phyloP scores from a whole-genome alignment of 1,139 yeast genomes.

The Dujonia santamariae region DNA sequence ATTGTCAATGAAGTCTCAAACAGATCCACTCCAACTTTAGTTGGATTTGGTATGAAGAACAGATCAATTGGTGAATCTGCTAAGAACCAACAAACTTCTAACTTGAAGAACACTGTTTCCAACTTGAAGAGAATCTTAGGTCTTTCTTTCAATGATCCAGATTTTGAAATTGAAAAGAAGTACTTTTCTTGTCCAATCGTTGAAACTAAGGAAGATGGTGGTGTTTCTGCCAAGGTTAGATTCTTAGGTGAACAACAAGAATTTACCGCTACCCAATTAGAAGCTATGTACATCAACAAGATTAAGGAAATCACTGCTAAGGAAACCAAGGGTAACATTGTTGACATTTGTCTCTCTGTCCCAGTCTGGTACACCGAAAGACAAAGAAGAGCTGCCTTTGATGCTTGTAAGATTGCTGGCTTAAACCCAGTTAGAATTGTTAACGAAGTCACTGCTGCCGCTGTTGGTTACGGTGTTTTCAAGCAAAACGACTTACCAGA shows the following conservation, averaged over 20 bases:
- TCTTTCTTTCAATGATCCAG: slow-evolving; percentile 72
- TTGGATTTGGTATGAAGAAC: slow-evolving; percentile 87
- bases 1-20: slow-evolving; percentile 98
- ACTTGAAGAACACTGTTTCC: slow-evolving; percentile 93
- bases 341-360: slow-evolving; percentile 90
- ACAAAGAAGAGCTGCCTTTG: slow-evolving; percentile 95
- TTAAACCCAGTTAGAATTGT: slow-evolving; percentile 97
- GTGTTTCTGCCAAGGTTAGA: slow-evolving; percentile 81
- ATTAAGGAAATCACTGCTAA: slow-evolving; percentile 74
- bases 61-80: slow-evolving; percentile 95
- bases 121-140: slow-evolving; percentile 92
- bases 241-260: slow-evolving; percentile 75
- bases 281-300: slow-evolving; percentile 94
- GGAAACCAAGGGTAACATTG: slow-evolving; percentile 79
- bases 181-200: slow-evolving; percentile 70
- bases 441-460: slow-evolving; percentile 97
- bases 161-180: slow-evolving; percentile 69
- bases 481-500: slow-evolving; percentile 93
- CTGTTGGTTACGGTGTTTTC: slow-evolving; percentile 98
- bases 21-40: slow-evolving; percentile 92
- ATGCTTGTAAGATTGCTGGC: slow-evolving; percentile 94
- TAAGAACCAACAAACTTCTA: slow-evolving; percentile 93
- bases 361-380: slow-evolving; percentile 97
- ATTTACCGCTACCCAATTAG: slow-evolving; percentile 84
- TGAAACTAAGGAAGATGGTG: slow-evolving; percentile 67